Percentiles rank a stretch among this genome's conserved stretches.
These are phyloP conservation scores for Hypoxylon sp. DNA, from an alignment of 2,329 filamentous ascomycete species.

Conservation along the genomic window DNA sequence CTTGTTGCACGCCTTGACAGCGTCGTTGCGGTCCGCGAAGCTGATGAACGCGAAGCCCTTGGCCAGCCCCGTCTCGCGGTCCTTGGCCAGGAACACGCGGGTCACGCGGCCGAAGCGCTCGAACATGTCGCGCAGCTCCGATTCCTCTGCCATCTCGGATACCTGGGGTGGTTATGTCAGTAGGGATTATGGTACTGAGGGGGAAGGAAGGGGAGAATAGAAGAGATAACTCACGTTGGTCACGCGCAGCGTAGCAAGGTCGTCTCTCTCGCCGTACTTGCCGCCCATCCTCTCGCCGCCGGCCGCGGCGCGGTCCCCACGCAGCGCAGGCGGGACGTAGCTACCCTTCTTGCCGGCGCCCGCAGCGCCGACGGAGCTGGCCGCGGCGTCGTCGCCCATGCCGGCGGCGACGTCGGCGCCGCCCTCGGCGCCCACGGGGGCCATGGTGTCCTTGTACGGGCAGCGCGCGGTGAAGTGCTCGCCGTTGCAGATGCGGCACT, in stretches of 20 bases:
- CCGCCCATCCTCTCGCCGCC: conserved; percentile 85
- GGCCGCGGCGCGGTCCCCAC: conserved; percentile 72
- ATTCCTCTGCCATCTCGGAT: conserved; percentile 96
- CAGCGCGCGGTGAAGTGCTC: conserved; percentile 99
- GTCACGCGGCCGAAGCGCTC: conserved; percentile 97
- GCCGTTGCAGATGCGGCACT: conserved; percentile 98
- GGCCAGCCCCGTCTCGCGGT: conserved; percentile 93
- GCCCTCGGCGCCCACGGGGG: conserved; percentile 76
- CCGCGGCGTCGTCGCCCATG: conserved; percentile 62
- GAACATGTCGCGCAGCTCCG: conserved; percentile 97
- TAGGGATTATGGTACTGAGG: neutral
- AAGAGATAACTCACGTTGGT: conserved; percentile 95
- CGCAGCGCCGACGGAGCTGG: conserved; percentile 61
- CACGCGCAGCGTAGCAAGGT: conserved; percentile 94
- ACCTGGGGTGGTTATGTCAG: conserved; percentile 67
- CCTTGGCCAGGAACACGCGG: conserved; percentile 97
- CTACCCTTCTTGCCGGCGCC: conserved; percentile 79
- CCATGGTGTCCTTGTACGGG: conserved; percentile 99
- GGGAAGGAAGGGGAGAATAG: conserved; percentile 4
- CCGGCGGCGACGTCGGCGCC: conserved; percentile 68
- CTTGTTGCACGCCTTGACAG: conserved; percentile 92
- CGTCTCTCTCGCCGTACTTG: conserved; percentile 94
- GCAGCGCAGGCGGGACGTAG: conserved; percentile 94
- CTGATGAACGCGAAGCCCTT: conserved; percentile 99
- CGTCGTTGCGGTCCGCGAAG: conserved; percentile 90